Conservation (phyloP, 1,139 yeast species). For the Scheffersomyces illinoinensis region DNA sequence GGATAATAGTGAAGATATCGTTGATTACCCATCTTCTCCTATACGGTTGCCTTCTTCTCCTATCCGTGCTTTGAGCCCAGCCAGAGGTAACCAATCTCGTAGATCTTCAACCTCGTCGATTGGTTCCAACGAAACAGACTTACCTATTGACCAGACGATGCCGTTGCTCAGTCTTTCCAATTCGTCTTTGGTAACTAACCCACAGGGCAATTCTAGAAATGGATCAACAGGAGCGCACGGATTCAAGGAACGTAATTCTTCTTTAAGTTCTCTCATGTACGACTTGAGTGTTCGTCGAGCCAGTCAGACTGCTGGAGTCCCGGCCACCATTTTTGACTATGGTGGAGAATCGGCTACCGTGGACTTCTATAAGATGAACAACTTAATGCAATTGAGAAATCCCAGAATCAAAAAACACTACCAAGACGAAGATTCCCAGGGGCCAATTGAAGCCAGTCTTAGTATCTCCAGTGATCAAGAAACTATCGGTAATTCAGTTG, state of each 20-base stretch:
- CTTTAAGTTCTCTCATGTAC: constrained; percentile 22
- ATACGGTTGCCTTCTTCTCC: not conserved
- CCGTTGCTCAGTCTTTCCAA: constrained; percentile 38
- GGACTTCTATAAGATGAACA: constrained; percentile 21
- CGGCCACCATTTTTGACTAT: constrained; percentile 12
- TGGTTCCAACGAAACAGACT: constrained; percentile 17
- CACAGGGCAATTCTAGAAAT: not conserved
- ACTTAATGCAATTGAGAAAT: constrained; percentile 30
- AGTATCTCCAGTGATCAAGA: not conserved
- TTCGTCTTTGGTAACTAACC: constrained; percentile 20
- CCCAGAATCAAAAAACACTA: constrained; percentile 40
- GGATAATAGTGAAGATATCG: constrained; percentile 6
- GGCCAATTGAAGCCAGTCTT: not conserved
- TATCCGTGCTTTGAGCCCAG: not conserved
- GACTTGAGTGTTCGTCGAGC: constrained; percentile 23
- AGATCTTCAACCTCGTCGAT: constrained; percentile 28
- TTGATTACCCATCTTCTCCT: constrained; percentile 10
- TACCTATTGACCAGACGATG: constrained; percentile 38
- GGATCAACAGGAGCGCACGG: not conserved
- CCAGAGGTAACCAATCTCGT: constrained; percentile 6
- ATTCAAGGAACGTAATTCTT: not conserved
- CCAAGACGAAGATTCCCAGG: constrained; percentile 14
- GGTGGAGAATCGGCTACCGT: constrained; percentile 23
- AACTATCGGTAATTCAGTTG: not conserved
- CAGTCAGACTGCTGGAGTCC: constrained; percentile 14